A percentile compares a stretch with the other conserved stretches of the same genome.
Evolutionary conservation across 164 flowering plant species (phyloP).

Genomic region (Malania oleifera): DNA sequence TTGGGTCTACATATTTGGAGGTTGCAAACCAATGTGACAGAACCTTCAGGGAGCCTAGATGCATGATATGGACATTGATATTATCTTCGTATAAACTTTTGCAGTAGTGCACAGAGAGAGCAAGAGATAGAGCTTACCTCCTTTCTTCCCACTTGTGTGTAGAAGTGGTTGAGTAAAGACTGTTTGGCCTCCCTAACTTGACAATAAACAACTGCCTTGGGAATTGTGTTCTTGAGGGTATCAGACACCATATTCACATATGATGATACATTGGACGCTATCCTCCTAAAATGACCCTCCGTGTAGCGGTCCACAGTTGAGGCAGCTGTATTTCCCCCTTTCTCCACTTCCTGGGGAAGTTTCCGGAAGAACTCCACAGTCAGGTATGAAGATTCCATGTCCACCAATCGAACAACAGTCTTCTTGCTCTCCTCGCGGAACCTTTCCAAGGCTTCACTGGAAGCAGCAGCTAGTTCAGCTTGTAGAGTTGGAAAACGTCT

Average conservation of each 20-base stretch:
- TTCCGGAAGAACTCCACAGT: constrained; percentile 66
- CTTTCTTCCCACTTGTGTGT: constrained; percentile 22
- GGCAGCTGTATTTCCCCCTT: constrained; percentile 30
- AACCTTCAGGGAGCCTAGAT: no score
- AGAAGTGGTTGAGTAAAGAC: constrained; percentile 38
- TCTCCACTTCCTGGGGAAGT: constrained; percentile 69
- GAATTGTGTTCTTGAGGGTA: constrained; percentile 52
- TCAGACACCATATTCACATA: constrained; percentile 60
- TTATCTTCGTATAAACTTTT: no score
- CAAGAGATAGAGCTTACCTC: constrained; percentile 14
- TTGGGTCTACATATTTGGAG: no score
- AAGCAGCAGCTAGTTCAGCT: constrained; percentile 47
- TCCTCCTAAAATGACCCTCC: constrained; percentile 63
- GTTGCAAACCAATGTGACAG: no score
- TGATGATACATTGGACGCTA: constrained; percentile 64
- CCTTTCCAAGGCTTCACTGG: constrained; percentile 48
- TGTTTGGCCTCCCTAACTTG: constrained; percentile 66
- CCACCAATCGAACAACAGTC: constrained; percentile 48
- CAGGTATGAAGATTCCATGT: constrained; percentile 64
- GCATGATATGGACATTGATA: no score
- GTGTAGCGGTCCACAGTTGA: constrained; percentile 39
- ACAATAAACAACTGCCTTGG: constrained; percentile 70
- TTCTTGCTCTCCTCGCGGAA: constrained; percentile 61
- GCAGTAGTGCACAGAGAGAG: no score
- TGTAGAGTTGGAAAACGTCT: constrained; percentile 57